These are phyloP conservation scores for Suillus paluster DNA, from an alignment of 768 basidiomycete species.

Conservation along the genomic window DNA sequence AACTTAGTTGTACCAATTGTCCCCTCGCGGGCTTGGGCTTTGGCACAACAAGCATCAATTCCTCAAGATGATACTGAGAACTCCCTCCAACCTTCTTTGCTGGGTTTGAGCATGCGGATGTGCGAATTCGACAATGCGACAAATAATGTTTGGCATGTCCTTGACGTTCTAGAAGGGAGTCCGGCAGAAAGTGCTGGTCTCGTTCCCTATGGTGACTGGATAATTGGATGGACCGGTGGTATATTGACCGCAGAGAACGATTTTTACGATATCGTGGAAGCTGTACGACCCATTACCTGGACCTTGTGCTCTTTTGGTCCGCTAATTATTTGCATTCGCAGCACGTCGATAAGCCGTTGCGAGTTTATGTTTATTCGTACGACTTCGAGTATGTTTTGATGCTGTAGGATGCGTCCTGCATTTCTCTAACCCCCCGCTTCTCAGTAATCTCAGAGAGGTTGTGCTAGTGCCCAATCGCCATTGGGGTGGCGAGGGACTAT, in stretches of 20 bases:
- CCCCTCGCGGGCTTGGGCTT: slow-evolving; percentile 87
- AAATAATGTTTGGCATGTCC: slow-evolving; percentile 97
- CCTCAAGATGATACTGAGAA: slow-evolving; percentile 45
- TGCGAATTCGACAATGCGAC: slow-evolving; percentile 88
- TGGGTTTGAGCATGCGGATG: slow-evolving; percentile 92
- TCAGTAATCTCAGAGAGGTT: slow-evolving; percentile 88
- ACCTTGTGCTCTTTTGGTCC: neutral
- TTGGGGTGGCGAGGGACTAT: slow-evolving; percentile 95
- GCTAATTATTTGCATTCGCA: slow-evolving; percentile 34
- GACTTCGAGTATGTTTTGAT: slow-evolving; percentile 83
- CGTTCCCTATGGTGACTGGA: slow-evolving; percentile 85
- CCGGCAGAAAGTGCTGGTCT: slow-evolving; percentile 97
- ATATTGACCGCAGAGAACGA: slow-evolving; percentile 90
- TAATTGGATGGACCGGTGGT: slow-evolving; percentile 94
- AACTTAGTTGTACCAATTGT: slow-evolving; percentile 75
- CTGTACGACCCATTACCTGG: slow-evolving; percentile 52
- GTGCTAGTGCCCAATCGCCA: slow-evolving; percentile 95
- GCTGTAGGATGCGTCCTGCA: neutral
- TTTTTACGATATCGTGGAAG: slow-evolving; percentile 95
- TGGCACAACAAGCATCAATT: slow-evolving; percentile 41
- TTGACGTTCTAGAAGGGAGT: slow-evolving; percentile 94
- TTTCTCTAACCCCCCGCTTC: slow-evolving; percentile 15
- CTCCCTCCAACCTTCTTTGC: slow-evolving; percentile 77
- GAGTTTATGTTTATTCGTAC: slow-evolving; percentile 95
- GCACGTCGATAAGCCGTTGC: slow-evolving; percentile 93